A percentile compares a stretch with the other conserved stretches of the same genome.
Evolutionary conservation across 2,329 filamentous ascomycete genomes (phyloP).

Genomic region (Fonsecaea monophora): DNA sequence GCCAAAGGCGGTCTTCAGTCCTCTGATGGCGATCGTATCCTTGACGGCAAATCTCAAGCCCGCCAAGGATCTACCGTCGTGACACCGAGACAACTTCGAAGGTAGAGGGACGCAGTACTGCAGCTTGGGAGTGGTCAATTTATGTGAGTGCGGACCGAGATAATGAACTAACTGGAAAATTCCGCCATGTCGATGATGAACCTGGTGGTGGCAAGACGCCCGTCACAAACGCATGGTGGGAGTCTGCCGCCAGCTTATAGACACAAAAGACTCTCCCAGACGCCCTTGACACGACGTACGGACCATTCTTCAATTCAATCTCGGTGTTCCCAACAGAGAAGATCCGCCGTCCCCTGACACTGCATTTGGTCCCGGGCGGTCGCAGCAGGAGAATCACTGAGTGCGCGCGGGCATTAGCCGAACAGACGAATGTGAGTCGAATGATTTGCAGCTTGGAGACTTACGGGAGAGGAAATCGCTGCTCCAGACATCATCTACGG

Average conservation of each 20-base stretch:
- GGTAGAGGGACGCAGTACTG: constrained; percentile 28
- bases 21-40: constrained; percentile 35
- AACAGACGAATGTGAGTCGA: neutral
- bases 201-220: constrained; percentile 22
- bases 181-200: constrained; percentile 16
- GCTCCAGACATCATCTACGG: constrained; percentile 35
- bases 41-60: constrained; percentile 37
- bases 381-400: constrained; percentile 33
- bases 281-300: constrained; percentile 31
- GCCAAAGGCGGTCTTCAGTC: constrained; percentile 33
- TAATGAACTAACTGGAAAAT: constrained; percentile 19
- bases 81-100: constrained; percentile 26
- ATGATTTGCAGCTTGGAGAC: neutral
- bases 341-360: constrained; percentile 25
- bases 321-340: constrained; percentile 31
- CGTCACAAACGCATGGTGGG: constrained; percentile 34
- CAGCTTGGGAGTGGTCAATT: neutral
- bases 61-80: constrained; percentile 26
- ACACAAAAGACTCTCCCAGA: constrained; percentile 33
- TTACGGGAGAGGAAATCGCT: constrained; percentile 29
- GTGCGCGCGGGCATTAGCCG: neutral
- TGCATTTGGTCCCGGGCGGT: constrained; percentile 17
- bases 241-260: constrained; percentile 28
- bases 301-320: constrained; percentile 26
- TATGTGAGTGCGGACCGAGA: neutral